Evolutionary conservation across 2,329 filamentous ascomycete species (phyloP), one percentile per base, ranked within the genome.

Genomic region (Xylaria digitata): DNA sequence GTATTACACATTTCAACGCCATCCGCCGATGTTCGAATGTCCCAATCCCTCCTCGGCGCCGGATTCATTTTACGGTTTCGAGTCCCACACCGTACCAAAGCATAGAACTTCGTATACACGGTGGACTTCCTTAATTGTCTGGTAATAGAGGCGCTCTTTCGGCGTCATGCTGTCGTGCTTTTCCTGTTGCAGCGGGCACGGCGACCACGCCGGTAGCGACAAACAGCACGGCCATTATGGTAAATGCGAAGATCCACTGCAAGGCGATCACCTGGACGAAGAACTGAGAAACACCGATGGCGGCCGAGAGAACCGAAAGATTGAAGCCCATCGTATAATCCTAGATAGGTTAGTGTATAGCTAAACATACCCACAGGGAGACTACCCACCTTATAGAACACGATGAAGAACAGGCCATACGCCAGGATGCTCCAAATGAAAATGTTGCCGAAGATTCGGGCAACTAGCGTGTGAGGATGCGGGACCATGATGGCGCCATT

Each of bases 241-340:
- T 84, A 75, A 96, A 96, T 40, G 93, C 92, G 78, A 97, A 97
- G 80, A 96, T 95, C 93, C 93, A 97, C 81, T 97, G 94, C 70
- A 97, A 84, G 6, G 92, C 92, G 71, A 96, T 84, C 66, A 90
- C 79, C 77, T 93, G 89, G 74, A 86, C 85, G 57, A 89, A 82
- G 81, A 96, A 89, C 78, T 97, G 94, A 15, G 88, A 86, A 17
- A 96, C 88, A 13, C 92, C 93, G 48, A 96, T 88, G 19, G 93
- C 88, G 5, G 93, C 89, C 1, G 88, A 82, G 53, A 96, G 82
- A 50, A 94, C 85, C 72, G 89, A 91, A 73, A 97, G 84, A 61
- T 88, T 89, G 77, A 96, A 93, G 1, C 94, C 93, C 77, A 96
- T 90, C 26, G 91, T 91, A 78, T 90, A 90, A 73, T 90, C 88